These are phyloP conservation scores for Sugiyamaella smithiae DNA, from an alignment of 805 yeast genomes.

Conservation along the genomic window DNA sequence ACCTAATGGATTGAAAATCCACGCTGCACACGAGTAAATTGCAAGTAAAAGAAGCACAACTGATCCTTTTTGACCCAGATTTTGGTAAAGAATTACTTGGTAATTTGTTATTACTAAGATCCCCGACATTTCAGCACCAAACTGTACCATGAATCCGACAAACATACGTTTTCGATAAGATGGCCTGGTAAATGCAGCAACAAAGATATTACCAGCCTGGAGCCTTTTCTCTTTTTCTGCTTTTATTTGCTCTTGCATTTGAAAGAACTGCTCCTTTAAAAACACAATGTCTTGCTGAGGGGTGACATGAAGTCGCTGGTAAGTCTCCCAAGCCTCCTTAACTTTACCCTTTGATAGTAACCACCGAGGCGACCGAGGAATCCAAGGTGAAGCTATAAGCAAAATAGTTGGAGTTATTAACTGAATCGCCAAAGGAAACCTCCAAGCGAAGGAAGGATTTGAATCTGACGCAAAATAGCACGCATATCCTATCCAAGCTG, in stretches of 20 bases:
- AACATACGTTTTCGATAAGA: constrained; percentile 14
- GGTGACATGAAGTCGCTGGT: background rate
- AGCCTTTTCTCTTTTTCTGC: constrained; percentile 8
- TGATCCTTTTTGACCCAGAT: constrained; percentile 10
- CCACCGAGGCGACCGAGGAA: constrained; percentile 12
- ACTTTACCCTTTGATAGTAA: constrained; percentile 7
- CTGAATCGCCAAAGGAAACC: constrained; percentile 3
- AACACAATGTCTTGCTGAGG: background rate
- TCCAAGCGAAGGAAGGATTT: constrained; percentile 2
- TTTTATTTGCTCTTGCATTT: constrained; percentile 8
- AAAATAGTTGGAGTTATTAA: constrained; percentile 3
- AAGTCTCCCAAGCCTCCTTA: background rate
- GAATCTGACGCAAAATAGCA: background rate
- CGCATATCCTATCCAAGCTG: background rate
- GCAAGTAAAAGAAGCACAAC: constrained; percentile 9
- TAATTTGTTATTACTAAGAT: constrained; percentile 10
- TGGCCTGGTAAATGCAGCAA: constrained; percentile 1
- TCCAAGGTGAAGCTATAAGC: constrained; percentile 3
- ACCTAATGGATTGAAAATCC: constrained; percentile 13
- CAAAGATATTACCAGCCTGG: constrained; percentile 6
- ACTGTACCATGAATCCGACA: constrained; percentile 13
- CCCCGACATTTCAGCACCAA: constrained; percentile 15
- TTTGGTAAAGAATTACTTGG: constrained; percentile 10
- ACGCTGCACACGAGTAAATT: constrained; percentile 9
- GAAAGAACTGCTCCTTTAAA: constrained; percentile 2